Evolutionary conservation across 495 filamentous ascomycete genomes (phyloP).

Genomic region (Aspergillus taichungensis): DNA sequence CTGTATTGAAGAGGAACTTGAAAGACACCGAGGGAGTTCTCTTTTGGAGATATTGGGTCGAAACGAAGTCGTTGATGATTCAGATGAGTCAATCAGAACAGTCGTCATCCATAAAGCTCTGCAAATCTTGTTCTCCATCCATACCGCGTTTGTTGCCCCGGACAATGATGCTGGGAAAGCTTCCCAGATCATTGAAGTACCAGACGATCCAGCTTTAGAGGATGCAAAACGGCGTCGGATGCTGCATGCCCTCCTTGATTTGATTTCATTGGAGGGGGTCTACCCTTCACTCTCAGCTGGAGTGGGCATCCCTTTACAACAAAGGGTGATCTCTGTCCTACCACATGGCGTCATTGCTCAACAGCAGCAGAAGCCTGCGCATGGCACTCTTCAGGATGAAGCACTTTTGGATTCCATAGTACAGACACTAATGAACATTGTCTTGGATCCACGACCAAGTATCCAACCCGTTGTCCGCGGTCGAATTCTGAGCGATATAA

Average conservation of each 20-base stretch:
- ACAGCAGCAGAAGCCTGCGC: constrained; percentile 11
- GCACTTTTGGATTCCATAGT: constrained; percentile 24
- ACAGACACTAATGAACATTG: constrained; percentile 18
- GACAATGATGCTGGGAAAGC: constrained; percentile 8
- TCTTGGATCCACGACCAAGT: constrained; percentile 25
- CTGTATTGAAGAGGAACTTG: constrained; percentile 28
- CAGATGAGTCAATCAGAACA: constrained; percentile 11
- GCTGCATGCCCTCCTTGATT: constrained; percentile 43
- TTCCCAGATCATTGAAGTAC: not conserved
- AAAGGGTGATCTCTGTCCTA: constrained; percentile 43
- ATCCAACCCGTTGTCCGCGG: constrained; percentile 34
- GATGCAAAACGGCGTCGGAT: constrained; percentile 38
- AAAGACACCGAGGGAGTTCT: constrained; percentile 25
- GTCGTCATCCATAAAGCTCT: constrained; percentile 31
- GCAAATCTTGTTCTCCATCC: constrained; percentile 26
- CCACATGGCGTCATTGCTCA: constrained; percentile 38
- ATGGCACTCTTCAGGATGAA: constrained; percentile 20
- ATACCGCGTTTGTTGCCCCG: constrained; percentile 27
- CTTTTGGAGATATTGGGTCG: constrained; percentile 29
- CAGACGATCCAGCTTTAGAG: constrained; percentile 25
- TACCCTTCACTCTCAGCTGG: constrained; percentile 46
- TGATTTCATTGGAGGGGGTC: constrained; percentile 47
- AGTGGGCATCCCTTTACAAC: constrained; percentile 46
- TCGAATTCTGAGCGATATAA: constrained; percentile 37
- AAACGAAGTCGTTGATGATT: not conserved